Percentiles rank a stretch among this genome's conserved stretches.
Conservation (phyloP, 805 yeast species). For the Kazachstania taianensis region DNA sequence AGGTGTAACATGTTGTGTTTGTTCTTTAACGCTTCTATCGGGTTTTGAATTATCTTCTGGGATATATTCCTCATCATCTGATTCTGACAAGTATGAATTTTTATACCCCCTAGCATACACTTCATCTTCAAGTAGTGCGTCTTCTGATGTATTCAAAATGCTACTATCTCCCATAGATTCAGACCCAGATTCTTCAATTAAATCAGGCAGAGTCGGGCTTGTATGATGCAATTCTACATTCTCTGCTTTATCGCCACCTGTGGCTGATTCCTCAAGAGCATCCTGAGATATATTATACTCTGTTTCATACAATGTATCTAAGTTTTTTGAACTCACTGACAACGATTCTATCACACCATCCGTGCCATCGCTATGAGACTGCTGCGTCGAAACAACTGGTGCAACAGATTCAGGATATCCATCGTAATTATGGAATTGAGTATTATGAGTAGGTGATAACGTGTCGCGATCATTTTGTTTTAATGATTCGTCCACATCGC, state of each 20-base stretch:
- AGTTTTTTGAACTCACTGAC: neutral
- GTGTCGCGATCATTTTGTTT: neutral
- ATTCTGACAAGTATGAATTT: neutral
- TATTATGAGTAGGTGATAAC: slow-evolving; percentile 1
- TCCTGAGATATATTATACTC: neutral
- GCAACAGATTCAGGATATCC: no score
- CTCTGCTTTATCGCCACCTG: neutral
- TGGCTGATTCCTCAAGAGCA: no score
- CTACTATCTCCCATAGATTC: slow-evolving; percentile 10
- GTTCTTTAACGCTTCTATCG: slow-evolving; percentile 14
- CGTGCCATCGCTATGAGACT: no score
- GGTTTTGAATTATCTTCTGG: slow-evolving; percentile 10
- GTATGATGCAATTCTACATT: neutral
- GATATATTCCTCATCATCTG: neutral
- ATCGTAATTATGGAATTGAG: no score
- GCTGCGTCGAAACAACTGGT: no score
- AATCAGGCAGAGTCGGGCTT: slow-evolving; percentile 41
- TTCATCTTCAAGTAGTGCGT: slow-evolving; percentile 23
- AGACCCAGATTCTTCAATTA: slow-evolving; percentile 80
- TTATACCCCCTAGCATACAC: slow-evolving; percentile 8
- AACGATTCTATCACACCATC: no score
- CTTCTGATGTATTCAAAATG: slow-evolving; percentile 20
- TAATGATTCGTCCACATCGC: neutral
- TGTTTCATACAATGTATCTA: neutral
- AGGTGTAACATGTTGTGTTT: neutral